These are phyloP conservation scores for Aphanocladium album DNA, from an alignment of 2,329 filamentous ascomycete species.

Conservation along the genomic window DNA sequence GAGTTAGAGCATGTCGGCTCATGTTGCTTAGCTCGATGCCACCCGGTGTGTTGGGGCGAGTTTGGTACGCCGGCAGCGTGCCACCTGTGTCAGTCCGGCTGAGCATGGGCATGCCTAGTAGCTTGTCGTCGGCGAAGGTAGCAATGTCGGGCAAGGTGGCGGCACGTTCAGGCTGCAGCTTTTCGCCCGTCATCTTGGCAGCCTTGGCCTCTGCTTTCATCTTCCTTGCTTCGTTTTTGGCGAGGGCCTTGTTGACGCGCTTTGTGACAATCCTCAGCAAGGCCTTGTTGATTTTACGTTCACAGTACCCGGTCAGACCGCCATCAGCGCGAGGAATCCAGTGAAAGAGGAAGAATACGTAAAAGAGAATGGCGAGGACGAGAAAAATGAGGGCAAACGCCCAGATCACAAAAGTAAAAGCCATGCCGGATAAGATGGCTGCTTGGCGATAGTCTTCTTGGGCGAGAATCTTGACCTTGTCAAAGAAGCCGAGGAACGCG, in stretches of 20 bases:
- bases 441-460: conserved; percentile 72
- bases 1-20: conserved; percentile 43
- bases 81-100: conserved; percentile 55
- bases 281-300: conserved; percentile 82
- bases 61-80: conserved; percentile 59
- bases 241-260: conserved; percentile 85
- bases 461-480: conserved; percentile 71
- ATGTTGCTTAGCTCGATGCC: conserved; percentile 48
- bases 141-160: conserved; percentile 60
- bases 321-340: conserved; percentile 82
- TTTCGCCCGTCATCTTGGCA: conserved; percentile 50
- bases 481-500: conserved; percentile 70
- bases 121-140: conserved; percentile 38
- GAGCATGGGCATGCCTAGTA: conserved; percentile 54
- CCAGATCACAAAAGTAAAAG: conserved; percentile 89
- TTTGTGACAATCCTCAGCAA: conserved; percentile 77
- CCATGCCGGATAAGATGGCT: conserved; percentile 81
- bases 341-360: conserved; percentile 85
- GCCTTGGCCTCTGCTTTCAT: conserved; percentile 45
- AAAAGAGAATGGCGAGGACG: conserved; percentile 70
- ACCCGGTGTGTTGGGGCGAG: conserved; percentile 51
- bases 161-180: conserved; percentile 45
- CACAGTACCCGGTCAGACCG: conserved; percentile 78
- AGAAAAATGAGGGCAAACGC: conserved; percentile 72
- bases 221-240: conserved; percentile 64